Base-by-base conservation (phyloP, 805 yeast species). In the Brettanomyces sp. region DNA sequence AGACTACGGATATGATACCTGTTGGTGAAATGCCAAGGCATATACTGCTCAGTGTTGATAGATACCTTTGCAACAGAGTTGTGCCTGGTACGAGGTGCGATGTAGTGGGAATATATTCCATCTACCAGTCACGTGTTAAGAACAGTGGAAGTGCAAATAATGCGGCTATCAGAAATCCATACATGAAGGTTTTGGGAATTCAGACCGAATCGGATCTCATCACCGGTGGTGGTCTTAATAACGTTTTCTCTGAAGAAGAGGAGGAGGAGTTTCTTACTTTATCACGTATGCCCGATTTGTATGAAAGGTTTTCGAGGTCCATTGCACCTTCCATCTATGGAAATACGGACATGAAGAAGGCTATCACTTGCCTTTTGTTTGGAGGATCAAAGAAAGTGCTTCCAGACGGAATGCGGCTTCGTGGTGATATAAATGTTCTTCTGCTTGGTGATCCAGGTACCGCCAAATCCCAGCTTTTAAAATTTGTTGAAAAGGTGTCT, bases 11-110 rank as follows among this genome's bases (percentile, higher is more conserved):
- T 63, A 86, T 86, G 82, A 97, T 93, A 2, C 99, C 99, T 1
- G 95, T 93, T 28, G 99, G 99, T 54, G 99, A 93, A 67, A 83
- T 93, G 88, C 99, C 99, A 7, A 79, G 99, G 55, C 95, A 93
- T 58, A 82, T 93, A 37, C 60, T 87, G 48, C 72, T 93, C 52
- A 85, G 93, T 39, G 87, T 88, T 33, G 98, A 93, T 63, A 76
- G 99, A 50, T 86, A 85, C 56, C 69, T 93, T 60, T 84, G 96
- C 25, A 93, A 93, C 66, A 80, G 77, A 51, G 89, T 93, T 30
- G 85, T 91, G 37, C 99, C 99, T 0, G 99, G 99, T 24, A 86
- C 95, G 0, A 73, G 97, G 52, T 95, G 95, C 54, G 88, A 95
- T 7, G 75, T 91, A 39, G 79, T 88, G 39, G 99, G 99, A 45